Conservation (phyloP, 2,329 filamentous ascomycete genomes). For the Xylariaceae sp. region DNA sequence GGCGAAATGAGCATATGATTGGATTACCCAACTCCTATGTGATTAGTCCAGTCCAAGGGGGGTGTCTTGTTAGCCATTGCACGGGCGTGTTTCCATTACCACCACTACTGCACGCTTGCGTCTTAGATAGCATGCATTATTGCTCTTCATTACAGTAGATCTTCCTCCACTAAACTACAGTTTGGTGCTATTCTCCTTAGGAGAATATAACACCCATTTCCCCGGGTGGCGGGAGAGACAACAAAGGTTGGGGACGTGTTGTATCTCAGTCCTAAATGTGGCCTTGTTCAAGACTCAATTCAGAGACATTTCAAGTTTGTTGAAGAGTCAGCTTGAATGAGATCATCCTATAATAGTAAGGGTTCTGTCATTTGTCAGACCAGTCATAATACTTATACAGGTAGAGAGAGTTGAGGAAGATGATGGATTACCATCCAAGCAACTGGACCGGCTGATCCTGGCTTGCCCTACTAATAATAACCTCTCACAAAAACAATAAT, state of each 20-base stretch:
- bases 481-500: conserved; percentile 8
- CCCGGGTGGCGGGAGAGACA: background rate
- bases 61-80: conserved; percentile 14
- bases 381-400: background rate
- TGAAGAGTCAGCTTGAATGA: conserved; percentile 17
- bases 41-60: background rate
- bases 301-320: background rate
- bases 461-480: conserved; percentile 27
- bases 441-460: conserved; percentile 7
- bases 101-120: background rate
- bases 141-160: background rate
- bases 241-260: background rate
- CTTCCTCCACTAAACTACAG: background rate
- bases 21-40: conserved; percentile 2
- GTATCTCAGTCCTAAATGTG: background rate
- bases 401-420: background rate
- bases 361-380: conserved; percentile 21
- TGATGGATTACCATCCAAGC: background rate
- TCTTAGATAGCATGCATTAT: conserved; percentile 12
- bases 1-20: conserved; percentile 17
- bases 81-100: conserved; percentile 18
- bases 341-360: background rate
- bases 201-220: conserved; percentile 2
- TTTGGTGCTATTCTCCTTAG: background rate
- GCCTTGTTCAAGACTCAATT: background rate